Percentiles rank a stretch among this genome's conserved stretches.
Conservation (phyloP, 1,284 basidiomycete species). For the Polyporus tsugae region DNA sequence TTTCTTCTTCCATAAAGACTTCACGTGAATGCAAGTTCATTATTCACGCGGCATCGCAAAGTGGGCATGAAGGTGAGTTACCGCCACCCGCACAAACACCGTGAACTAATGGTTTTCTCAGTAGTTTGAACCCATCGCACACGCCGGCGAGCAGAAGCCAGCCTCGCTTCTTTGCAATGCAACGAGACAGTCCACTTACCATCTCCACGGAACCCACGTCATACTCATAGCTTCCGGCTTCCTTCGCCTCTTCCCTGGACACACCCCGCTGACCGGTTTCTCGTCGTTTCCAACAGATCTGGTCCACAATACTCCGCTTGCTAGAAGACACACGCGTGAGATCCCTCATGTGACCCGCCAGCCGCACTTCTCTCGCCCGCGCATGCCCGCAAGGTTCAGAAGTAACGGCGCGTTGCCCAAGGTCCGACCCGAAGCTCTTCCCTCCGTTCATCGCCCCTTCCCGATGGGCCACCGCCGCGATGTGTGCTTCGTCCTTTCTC, state of each 20-base stretch:
- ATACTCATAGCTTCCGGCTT: background rate
- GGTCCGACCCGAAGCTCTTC: constrained; percentile 15
- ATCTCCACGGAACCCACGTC: background rate
- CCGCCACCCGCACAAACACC: background rate
- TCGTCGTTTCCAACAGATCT: background rate
- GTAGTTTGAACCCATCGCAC: background rate
- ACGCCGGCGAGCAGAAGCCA: background rate
- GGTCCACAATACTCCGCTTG: background rate
- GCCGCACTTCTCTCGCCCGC: background rate
- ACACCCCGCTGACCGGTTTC: background rate
- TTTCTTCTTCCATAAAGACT: background rate
- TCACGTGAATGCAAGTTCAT: background rate
- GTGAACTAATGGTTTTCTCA: background rate
- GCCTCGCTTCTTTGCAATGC: background rate
- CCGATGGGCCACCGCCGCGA: background rate
- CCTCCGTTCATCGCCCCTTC: background rate
- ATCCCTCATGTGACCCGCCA: background rate
- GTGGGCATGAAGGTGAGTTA: background rate
- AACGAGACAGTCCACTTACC: background rate
- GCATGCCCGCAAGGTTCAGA: constrained; percentile 4
- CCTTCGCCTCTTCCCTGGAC: background rate
- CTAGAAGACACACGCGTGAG: background rate
- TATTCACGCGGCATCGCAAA: background rate
- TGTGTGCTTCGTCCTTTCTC: background rate
- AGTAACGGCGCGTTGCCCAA: constrained; percentile 1